Evolutionary conservation across 2,329 filamentous ascomycete genomes (phyloP), one percentile per base, ranked within the genome.

Genomic region (Paradendryphiella salina): DNA sequence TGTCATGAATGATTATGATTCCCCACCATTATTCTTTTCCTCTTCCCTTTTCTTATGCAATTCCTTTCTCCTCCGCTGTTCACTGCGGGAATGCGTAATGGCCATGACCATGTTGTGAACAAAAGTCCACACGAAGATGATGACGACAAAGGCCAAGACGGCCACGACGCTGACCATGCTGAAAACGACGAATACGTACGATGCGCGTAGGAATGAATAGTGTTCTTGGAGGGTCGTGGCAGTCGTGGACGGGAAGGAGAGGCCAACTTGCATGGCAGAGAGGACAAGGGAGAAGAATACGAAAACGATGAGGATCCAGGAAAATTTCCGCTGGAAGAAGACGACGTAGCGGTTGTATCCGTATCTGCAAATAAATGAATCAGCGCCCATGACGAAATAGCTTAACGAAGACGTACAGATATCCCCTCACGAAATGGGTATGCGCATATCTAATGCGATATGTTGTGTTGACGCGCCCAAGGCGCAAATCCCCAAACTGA

Each of bases 301-400:
- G 34, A 73, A 73, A 4, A 73, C 63, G 26, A 71, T 58, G 7
- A 74, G 57, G 3, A 74, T 67, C 70, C 70, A 73, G 15, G 57
- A 56, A 42, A 73, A 71, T 34, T 73, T 73, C 13, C 71, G 66
- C 53, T 73, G 64, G 53, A 74, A 73, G 56, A 73, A 74, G 18
- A 71, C 65, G 3, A 65, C 69, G 44, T 74, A 74, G 50, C 70
- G 68, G 32, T 73, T 73, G 53, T 74, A 73, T 2, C 69, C 69
- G 41, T 73, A 74, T n/a, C 49, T 52, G 40, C 7, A 18, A 11
- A 18, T 2, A 2, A 3, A 9, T 26, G 1, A 18, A 21, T 45
- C 4, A 45, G 42, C 21, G 18, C 9, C 34, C 15, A 9, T 28
- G 8, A 10, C 28, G 10, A 11, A 23, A 10, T 10, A 32, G 6